Conservation (phyloP, 1,284 basidiomycete species). For the Ustilago cynodontis region DNA sequence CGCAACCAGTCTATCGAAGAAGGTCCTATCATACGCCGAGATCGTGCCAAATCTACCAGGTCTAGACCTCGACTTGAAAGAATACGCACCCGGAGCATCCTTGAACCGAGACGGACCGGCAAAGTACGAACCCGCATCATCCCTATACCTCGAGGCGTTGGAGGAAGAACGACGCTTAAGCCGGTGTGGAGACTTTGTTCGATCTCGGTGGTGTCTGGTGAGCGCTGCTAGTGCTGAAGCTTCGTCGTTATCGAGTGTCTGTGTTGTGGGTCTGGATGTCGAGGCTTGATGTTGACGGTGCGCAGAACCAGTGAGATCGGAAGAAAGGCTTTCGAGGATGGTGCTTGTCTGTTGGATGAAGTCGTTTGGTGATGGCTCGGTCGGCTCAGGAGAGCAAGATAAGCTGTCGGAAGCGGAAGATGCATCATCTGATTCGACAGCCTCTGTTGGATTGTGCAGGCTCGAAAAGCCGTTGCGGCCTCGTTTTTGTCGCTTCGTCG, state of each 20-base stretch:
- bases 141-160: constrained; percentile 36
- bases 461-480: constrained; percentile 16
- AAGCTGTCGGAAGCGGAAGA: constrained; percentile 24
- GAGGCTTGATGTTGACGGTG: constrained; percentile 16
- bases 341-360: constrained; percentile 49
- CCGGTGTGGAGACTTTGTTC: constrained; percentile 30
- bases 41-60: constrained; percentile 25
- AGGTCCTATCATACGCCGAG: constrained; percentile 36
- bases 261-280: constrained; percentile 11
- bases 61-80: constrained; percentile 33
- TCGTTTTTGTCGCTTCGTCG: constrained; percentile 16
- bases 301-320: constrained; percentile 32
- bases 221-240: constrained; percentile 37
- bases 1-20: constrained; percentile 44
- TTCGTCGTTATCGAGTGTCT: constrained; percentile 42
- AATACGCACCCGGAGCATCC: constrained; percentile 8
- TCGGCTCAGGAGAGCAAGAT: constrained; percentile 18
- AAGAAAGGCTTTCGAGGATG: constrained; percentile 46
- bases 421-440: constrained; percentile 14
- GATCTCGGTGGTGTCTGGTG: constrained; percentile 30
- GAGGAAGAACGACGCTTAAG: constrained; percentile 43
- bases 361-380: constrained; percentile 38
- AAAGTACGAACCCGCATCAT: constrained; percentile 23
- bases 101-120: constrained; percentile 11
- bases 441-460: constrained; percentile 7